Evolutionary conservation across 2,329 filamentous ascomycete genomes (phyloP), one percentile per base, ranked within the genome.

Genomic region (Colletotrichum sp.): DNA sequence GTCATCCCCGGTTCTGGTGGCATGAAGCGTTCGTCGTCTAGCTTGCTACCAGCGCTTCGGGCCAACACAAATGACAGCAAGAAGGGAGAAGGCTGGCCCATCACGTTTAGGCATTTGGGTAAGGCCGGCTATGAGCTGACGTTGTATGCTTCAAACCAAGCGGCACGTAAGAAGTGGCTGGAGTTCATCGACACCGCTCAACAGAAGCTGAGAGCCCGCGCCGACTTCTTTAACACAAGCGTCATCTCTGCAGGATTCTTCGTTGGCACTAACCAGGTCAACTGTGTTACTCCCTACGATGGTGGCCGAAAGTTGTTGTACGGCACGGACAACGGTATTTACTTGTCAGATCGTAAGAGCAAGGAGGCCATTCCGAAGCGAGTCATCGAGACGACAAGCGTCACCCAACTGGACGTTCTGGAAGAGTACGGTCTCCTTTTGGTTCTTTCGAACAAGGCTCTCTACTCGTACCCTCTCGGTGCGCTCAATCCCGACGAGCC

Each of bases 61-160:
- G 85, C 85, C 72, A 87, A 86, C 67, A 83, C 85, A 52, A 82
- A 83, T 4, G 88, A 90, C 61, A 91, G 93, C 79, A 92, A 90
- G 82, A 91, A 91, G 79, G 85, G 87, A 59, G 95, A 98, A 80
- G 95, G 95, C 63, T 98, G 95, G 86, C 97, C 97, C 0, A 98
- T 99, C 77, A 99, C 96, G 3, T 99, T 99, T 89, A 93, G 95
- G 79, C 96, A 98, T 88, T 90, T 99, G 75, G 97, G 97, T 65
- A 98, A 98, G 85, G 96, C 96, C 70, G 97, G 96, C 36, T 99
- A 98, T 82, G 96, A 98, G 83, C 88, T 96, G 80, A 97, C 96
- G 5, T 89, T 99, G 6, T 99, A 94, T 84, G 96, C 96, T 63
- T 93, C 94, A 12, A 98, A 95, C 75, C 93, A 95, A 79, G 94